Evolutionary conservation across 805 yeast species (phyloP), one percentile per base, ranked within the genome.

Genomic region (Candida chilensis): DNA sequence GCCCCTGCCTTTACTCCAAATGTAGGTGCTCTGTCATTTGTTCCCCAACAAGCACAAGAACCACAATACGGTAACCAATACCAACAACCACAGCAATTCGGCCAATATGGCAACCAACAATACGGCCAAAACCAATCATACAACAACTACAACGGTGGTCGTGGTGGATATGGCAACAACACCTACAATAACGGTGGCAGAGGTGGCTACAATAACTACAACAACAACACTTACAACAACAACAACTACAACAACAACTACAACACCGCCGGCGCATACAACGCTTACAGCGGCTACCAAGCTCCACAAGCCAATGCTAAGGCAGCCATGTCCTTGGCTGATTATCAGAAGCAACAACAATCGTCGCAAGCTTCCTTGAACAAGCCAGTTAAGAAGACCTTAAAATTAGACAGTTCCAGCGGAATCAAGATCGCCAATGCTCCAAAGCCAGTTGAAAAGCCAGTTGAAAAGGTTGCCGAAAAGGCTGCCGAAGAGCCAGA

Each of bases 241-340:
- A 46, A 45, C 36, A 42, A 46, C 34, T 32, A 37, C 37, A 38
- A 39, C 43, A 45, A 43, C 48, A 48, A 37, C 26, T 36, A 27
- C 26, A 37, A 38, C 14, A 33, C 37, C 37, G 47, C 44, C 30
- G 47, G 50, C 19, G 44, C 45, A 15, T 39, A 50, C 35, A 43
- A 50, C 13, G 36, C 35, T 45, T 37, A 40, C 42, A 40, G 44
- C 12, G 38, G 33, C 7, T 34, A 35, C 29, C 45, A 40, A 19
- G 45, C 38, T 31, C 47, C 32, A 39, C 40, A 52, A 36, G 52
- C 46, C 35, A 64, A 63, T 44, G 78, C 77, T 37, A n/a, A n/a
- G n/a, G 25, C 25, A n/a, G 56, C 54, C 7, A 76, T 84, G 85
- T 71, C 88, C 24, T 66, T 85, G 44, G 94, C 86, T 32, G 94